Percentiles rank a stretch among this genome's conserved stretches.
phyloP scores from a whole-genome alignment of 1,284 basidiomycete species.

The Rhodotorula sp. region DNA sequence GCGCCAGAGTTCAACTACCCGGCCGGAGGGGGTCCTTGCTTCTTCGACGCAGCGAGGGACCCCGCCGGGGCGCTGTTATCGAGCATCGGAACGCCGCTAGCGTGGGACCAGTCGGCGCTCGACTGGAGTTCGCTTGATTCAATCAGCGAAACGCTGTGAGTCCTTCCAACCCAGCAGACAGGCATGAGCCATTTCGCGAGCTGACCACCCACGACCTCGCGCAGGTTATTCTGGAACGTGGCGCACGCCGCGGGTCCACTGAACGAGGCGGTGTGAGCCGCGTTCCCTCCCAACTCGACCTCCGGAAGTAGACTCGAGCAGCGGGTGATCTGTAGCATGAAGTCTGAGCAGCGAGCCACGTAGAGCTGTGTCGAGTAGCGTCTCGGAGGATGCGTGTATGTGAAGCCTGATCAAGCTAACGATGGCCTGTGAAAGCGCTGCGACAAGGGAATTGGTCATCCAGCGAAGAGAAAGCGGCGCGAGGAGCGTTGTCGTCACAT shows the following conservation, averaged over 20 bases:
- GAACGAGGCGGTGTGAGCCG: not conserved
- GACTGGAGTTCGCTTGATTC: slow-evolving; percentile 4
- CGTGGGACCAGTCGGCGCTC: slow-evolving; percentile 4
- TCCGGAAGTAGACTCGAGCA: not conserved
- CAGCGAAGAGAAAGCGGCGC: no score
- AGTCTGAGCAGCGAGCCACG: no score
- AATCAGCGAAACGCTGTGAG: slow-evolving; percentile 8
- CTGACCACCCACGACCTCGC: no score
- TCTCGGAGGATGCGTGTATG: no score
- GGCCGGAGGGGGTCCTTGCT: no score
- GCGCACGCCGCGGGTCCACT: not conserved
- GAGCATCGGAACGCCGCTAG: not conserved
- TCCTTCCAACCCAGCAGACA: not conserved
- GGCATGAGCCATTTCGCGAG: not conserved
- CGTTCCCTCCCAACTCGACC: not conserved
- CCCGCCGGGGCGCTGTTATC: not conserved
- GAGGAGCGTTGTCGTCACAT: no score
- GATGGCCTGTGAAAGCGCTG: no score
- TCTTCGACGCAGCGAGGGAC: not conserved
- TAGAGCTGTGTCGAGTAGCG: no score
- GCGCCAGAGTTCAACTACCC: no score
- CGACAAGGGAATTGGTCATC: no score
- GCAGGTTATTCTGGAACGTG: slow-evolving; percentile 13
- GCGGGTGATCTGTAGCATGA: no score
- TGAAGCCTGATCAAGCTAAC: no score